Evolutionary conservation across 2,329 filamentous ascomycete species (phyloP), one percentile per base, ranked within the genome.

Genomic region (Phoma sp.): DNA sequence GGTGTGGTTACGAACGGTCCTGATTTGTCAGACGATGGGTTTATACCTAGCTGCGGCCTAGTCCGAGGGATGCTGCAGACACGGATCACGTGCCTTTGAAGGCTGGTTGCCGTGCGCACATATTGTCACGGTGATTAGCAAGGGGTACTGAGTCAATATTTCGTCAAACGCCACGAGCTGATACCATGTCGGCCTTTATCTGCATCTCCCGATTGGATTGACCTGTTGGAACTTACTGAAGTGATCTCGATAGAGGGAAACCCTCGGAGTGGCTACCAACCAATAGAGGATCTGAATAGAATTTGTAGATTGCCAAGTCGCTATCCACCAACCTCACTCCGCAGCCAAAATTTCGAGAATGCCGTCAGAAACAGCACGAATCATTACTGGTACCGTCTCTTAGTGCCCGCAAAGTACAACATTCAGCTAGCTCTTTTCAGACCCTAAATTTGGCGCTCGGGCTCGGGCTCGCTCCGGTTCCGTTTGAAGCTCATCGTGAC

Each of bases 21-120:
- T 71, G 65, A 72, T 72, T 71, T 58, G 68, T 53, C 39, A 56
- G 40, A 6, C 27, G 33, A 13, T 43, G 46, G 46, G 25, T 36
- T 45, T 21, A 55, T 56, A 31, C 24, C 66, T 57, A 27, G 43
- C 64, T 68, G 41, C 39, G 57, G 69, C 51, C 48, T 67, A 70
- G 65, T 15, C 39, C 43, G 37, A 46, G 29, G 56, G 54, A 60
- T 47, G 51, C 41, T 47, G 61, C 60, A 62, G 51, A 58, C 55
- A 45, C 25, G 57, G 40, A 59, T 63, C 62, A 69, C 58, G 63
- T 64, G 60, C 31, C 24, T 6, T 31, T 13, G 6, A 22, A 32
- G 9, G 4, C 32, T 47, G 56, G 55, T 46, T 8, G 37, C 40
- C 54, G 51, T 56, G 53, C 39, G 57, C 48, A 24, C 37, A 35